These are phyloP conservation scores for Leccinum aurantiacum DNA, from an alignment of 768 basidiomycete species.

Conservation along the genomic window DNA sequence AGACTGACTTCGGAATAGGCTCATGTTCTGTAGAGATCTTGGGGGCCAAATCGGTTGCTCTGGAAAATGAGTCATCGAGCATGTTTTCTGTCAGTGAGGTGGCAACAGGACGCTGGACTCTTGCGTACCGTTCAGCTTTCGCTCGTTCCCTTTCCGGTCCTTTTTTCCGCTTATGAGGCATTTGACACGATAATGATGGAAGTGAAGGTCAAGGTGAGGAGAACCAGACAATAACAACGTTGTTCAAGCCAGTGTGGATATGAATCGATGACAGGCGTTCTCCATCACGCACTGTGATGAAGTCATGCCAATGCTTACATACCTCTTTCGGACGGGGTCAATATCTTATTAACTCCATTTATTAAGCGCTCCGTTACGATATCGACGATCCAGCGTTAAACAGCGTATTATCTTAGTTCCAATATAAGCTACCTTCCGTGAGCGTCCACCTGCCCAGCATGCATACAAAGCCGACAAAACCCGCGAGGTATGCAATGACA, in stretches of 20 bases:
- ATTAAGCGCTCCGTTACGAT: not conserved
- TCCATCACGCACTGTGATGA: not conserved
- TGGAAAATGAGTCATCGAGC: conserved; percentile 24
- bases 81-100: not conserved
- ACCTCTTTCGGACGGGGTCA: not conserved
- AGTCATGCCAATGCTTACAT: conserved; percentile 19
- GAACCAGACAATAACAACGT: conserved; percentile 15
- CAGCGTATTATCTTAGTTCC: conserved; percentile 27
- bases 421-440: conserved; percentile 41
- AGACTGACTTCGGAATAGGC: conserved; percentile 65
- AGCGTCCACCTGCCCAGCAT: conserved; percentile 55
- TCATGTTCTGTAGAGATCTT: conserved; percentile 49
- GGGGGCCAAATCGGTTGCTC: conserved; percentile 53
- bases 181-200: conserved; percentile 35
- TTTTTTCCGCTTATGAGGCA: conserved; percentile 71
- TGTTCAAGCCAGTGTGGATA: conserved; percentile 2
- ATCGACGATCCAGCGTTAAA: conserved; percentile 14
- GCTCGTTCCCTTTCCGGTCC: conserved; percentile 46
- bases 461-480: conserved; percentile 57
- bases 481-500: conserved; percentile 51
- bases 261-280: not conserved
- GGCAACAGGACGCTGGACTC: not conserved
- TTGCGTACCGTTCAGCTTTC: conserved; percentile 43
- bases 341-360: conserved; percentile 8
- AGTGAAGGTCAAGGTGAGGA: conserved; percentile 2